These are phyloP conservation scores for Trichophyton benhamiae DNA, from an alignment of 2,329 filamentous ascomycete genomes.

Conservation along the genomic window DNA sequence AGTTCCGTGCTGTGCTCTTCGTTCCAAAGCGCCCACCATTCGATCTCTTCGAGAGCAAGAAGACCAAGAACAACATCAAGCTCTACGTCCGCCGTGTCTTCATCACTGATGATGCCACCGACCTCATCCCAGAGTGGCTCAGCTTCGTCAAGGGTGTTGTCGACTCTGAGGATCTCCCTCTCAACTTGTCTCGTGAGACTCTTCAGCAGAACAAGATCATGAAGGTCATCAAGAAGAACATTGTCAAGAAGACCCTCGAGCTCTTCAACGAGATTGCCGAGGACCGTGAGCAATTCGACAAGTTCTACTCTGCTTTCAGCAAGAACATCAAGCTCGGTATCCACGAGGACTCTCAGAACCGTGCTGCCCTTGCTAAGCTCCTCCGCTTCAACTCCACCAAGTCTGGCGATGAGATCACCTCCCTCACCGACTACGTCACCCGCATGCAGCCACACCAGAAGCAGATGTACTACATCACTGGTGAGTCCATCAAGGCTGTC, in stretches of 20 bases:
- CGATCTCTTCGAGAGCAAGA: constrained; percentile 99
- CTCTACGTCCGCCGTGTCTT: constrained; percentile 99
- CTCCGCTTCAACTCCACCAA: constrained; percentile 98
- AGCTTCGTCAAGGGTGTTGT: constrained; percentile 99
- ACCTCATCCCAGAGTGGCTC: constrained; percentile 98
- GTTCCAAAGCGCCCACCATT: constrained; percentile 99
- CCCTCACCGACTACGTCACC: constrained; percentile 91
- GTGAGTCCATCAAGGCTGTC: constrained; percentile 97
- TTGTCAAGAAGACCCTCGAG: constrained; percentile 99
- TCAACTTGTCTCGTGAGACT: constrained; percentile 99
- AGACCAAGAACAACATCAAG: constrained; percentile 99
- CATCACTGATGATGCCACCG: constrained; percentile 98
- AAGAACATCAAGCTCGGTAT: constrained; percentile 99
- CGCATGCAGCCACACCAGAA: constrained; percentile 99
- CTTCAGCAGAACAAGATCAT: constrained; percentile 99
- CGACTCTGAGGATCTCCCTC: constrained; percentile 97
- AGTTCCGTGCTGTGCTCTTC: constrained; percentile 99
- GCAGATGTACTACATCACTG: constrained; percentile 99
- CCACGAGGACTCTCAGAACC: constrained; percentile 99
- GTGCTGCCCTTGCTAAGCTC: constrained; percentile 82
- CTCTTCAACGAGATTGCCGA: constrained; percentile 98
- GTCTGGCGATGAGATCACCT: constrained; percentile 91
- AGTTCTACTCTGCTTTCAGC: constrained; percentile 98
- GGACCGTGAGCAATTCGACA: constrained; percentile 99
- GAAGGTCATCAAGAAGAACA: constrained; percentile 99